phyloP scores from a whole-genome alignment of 768 basidiomycete genomes.

The Panellus pusillus region DNA sequence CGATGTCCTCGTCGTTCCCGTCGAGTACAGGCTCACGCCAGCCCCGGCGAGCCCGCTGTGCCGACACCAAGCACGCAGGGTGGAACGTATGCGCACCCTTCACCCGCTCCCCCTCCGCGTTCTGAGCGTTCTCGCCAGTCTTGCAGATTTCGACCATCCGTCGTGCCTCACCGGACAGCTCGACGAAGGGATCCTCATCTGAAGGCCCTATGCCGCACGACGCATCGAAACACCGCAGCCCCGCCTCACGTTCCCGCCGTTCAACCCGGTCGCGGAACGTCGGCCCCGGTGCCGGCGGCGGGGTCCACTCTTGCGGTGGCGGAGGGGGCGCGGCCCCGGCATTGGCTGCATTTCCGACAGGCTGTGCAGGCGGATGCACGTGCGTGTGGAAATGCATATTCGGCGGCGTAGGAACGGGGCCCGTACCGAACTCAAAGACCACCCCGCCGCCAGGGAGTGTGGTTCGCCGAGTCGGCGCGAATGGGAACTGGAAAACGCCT shows the following conservation, averaged over 20 bases:
- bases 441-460: neutral
- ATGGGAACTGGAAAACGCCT: too few relatives aligned
- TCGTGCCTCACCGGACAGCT: constrained; percentile 27
- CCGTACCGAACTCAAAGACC: constrained; percentile 1
- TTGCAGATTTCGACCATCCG: constrained; percentile 39
- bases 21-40: constrained; percentile 50
- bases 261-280: constrained; percentile 76
- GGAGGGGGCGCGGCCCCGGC: constrained; percentile 1
- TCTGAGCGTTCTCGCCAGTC: constrained; percentile 14
- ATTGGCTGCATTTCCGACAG: constrained; percentile 1
- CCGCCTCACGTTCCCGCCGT: constrained; percentile 68
- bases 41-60: constrained; percentile 61
- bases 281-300: constrained; percentile 63
- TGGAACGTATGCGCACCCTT: constrained; percentile 65
- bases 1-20: constrained; percentile 42
- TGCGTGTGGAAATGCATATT: neutral
- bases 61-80: constrained; percentile 66
- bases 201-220: constrained; percentile 76
- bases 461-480: too few relatives aligned
- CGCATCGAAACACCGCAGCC: constrained; percentile 68
- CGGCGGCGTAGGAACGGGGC: too few relatives aligned
- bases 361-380: constrained; percentile 1
- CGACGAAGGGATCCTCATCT: constrained; percentile 63
- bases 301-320: constrained; percentile 46
- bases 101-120: constrained; percentile 22